phyloP scores from a whole-genome alignment of 306 rosid genomes.

The Dalbergia oliveri region DNA sequence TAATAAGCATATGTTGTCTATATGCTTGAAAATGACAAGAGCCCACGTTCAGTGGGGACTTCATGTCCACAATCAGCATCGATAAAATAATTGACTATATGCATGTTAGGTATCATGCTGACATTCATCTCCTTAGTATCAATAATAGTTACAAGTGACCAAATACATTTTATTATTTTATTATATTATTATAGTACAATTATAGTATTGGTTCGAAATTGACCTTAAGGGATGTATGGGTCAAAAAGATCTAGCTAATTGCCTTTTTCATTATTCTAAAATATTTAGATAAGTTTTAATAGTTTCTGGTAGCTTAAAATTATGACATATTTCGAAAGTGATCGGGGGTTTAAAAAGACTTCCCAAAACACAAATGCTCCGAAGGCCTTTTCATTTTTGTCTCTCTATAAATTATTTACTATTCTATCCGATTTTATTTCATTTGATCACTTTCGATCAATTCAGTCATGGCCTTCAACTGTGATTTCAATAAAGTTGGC shows the following conservation, averaged over 20 bases:
- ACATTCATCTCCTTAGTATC: background rate
- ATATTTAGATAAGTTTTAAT: too few species aligned
- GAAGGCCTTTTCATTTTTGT: too few species aligned
- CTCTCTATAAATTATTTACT: too few species aligned
- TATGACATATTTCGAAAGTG: too few species aligned
- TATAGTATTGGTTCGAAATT: too few species aligned
- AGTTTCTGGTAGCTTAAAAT: too few species aligned
- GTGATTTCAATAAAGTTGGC: background rate
- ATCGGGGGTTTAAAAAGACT: too few species aligned
- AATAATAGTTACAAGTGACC: background rate
- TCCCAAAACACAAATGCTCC: background rate
- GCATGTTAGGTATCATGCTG: background rate
- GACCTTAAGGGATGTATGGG: background rate
- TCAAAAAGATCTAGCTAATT: background rate
- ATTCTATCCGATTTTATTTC: too few species aligned
- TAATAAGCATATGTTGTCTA: background rate
- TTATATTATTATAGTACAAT: too few species aligned
- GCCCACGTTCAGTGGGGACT: constrained; percentile 38
- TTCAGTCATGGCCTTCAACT: background rate
- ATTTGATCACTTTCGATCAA: background rate
- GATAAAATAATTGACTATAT: constrained; percentile 6
- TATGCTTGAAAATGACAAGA: constrained; percentile 24
- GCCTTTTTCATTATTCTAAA: background rate
- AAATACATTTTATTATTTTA: too few species aligned
- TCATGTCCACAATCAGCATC: constrained; percentile 22